Conservation (phyloP, 257 asterid species). For the Penstemon eatonii region DNA sequence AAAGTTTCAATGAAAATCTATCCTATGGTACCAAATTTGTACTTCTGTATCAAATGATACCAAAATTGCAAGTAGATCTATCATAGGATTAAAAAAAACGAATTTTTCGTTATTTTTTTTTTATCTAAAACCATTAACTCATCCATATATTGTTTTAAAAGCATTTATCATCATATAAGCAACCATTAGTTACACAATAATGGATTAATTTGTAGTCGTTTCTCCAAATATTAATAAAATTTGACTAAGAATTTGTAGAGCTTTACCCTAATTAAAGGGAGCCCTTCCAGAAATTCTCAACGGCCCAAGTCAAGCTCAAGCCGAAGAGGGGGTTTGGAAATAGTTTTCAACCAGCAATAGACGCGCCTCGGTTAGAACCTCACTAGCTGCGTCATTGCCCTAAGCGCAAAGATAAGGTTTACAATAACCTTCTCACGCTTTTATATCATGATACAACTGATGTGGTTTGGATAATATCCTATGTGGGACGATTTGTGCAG, state of each 20-base stretch:
- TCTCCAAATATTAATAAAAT: too few relatives aligned
- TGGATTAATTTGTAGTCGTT: too few relatives aligned
- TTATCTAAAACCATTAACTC: too few relatives aligned
- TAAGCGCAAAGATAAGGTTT: slow-evolving; percentile 6
- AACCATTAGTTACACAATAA: too few relatives aligned
- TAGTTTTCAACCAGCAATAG: slow-evolving; percentile 15
- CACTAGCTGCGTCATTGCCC: slow-evolving; percentile 18
- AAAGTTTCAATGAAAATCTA: too few relatives aligned
- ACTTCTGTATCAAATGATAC: too few relatives aligned
- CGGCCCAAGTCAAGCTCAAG: not conserved
- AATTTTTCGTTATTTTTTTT: too few relatives aligned
- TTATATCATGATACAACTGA: not conserved
- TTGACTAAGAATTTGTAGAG: not conserved
- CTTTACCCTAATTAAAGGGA: slow-evolving; percentile 2
- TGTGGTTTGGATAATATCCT: not conserved
- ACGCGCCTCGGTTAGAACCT: slow-evolving; percentile 13
- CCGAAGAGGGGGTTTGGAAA: slow-evolving; percentile 15
- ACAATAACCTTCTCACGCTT: not conserved
- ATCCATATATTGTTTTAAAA: too few relatives aligned
- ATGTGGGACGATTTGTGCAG: not conserved
- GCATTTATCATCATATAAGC: too few relatives aligned
- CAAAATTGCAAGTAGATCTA: too few relatives aligned
- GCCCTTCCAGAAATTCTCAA: slow-evolving; percentile 15
- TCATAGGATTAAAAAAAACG: too few relatives aligned
- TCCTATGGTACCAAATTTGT: too few relatives aligned